Evolutionary conservation across 2,329 filamentous ascomycete species (phyloP).

Genomic region (Phoma sp.): DNA sequence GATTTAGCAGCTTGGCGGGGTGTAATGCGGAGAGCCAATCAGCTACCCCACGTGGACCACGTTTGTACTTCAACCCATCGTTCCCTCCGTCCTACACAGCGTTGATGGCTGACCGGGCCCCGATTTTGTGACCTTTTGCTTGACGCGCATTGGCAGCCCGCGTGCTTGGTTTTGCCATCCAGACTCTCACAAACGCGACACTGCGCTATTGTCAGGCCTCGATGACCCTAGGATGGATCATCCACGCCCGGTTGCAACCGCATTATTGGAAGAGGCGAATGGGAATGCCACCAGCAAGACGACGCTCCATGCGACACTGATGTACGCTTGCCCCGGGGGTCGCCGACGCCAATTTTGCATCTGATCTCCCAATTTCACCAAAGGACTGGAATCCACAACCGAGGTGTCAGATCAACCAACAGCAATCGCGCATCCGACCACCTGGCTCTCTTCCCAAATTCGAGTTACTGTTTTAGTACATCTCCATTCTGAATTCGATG

Average conservation of each 20-base stretch:
- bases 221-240: constrained; percentile 1
- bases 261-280: constrained; percentile 11
- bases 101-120: constrained; percentile 8
- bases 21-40: constrained; percentile 13
- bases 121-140: constrained; percentile 9
- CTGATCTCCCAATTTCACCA: constrained; percentile 1
- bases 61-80: constrained; percentile 5
- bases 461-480: background rate
- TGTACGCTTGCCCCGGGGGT: constrained; percentile 1
- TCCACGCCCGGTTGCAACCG: constrained; percentile 1
- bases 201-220: constrained; percentile 7
- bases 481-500: background rate
- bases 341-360: constrained; percentile 10
- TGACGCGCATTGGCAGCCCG: constrained; percentile 13
- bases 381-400: background rate
- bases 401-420: constrained; percentile 11
- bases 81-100: background rate
- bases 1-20: constrained; percentile 9
- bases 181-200: constrained; percentile 5
- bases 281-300: background rate
- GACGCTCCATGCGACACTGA: background rate
- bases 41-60: constrained; percentile 14
- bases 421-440: constrained; percentile 10
- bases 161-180: constrained; percentile 4
- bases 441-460: constrained; percentile 2